phyloP scores from a whole-genome alignment of 768 basidiomycete species.

The Tylopilus subfusipes region DNA sequence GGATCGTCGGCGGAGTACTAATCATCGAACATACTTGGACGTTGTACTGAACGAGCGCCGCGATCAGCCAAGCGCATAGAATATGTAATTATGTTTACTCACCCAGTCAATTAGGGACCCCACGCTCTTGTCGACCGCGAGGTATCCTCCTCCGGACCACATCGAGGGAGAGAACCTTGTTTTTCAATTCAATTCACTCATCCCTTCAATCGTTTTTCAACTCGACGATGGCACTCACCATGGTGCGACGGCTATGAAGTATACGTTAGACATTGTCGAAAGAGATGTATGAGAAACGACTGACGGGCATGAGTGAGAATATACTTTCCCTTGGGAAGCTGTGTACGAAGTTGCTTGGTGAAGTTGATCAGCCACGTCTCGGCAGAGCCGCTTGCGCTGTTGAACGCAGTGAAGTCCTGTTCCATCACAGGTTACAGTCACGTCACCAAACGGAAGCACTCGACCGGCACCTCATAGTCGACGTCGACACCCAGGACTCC shows the following conservation, averaged over 20 bases:
- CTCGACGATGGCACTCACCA: background rate
- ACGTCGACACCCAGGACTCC: background rate
- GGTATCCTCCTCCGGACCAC: constrained; percentile 42
- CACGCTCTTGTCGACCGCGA: constrained; percentile 36
- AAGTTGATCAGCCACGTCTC: constrained; percentile 41
- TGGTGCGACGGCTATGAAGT: background rate
- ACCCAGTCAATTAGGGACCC: constrained; percentile 46
- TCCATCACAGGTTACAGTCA: background rate
- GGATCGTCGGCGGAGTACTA: background rate
- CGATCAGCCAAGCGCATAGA: background rate
- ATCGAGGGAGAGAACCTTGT: constrained; percentile 32
- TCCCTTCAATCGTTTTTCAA: no score
- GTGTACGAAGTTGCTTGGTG: constrained; percentile 28
- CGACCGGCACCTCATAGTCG: background rate
- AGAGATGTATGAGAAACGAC: background rate
- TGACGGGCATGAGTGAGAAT: constrained; percentile 36
- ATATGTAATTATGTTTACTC: background rate
- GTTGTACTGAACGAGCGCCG: constrained; percentile 25
- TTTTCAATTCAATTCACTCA: no score
- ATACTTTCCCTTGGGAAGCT: constrained; percentile 32
- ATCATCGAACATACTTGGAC: constrained; percentile 32
- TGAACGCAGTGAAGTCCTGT: constrained; percentile 57
- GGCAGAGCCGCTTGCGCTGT: constrained; percentile 40
- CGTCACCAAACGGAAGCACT: no score
- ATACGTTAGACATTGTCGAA: no score